Percentiles rank a stretch among this genome's conserved stretches.
Evolutionary conservation across 129 eudicot genomes (phyloP).

Genomic region (Pittosporum tobira): DNA sequence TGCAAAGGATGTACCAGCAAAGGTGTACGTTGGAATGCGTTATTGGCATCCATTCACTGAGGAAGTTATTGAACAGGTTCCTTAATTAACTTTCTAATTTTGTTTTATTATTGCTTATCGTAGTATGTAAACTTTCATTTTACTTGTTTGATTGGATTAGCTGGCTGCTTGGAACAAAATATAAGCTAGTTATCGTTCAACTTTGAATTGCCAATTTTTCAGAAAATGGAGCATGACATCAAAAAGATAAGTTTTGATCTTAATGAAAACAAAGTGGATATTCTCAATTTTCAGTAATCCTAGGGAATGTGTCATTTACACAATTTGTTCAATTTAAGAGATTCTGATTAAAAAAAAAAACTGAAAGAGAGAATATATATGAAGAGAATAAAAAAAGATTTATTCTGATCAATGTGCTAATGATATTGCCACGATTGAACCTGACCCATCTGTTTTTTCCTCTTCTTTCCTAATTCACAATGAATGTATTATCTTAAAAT

Average conservation of each 20-base stretch:
- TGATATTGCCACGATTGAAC: neutral
- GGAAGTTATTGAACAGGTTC: conserved; percentile 97
- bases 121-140: too few relatives aligned
- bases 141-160: too few relatives aligned
- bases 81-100: neutral
- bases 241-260: neutral
- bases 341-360: too few relatives aligned
- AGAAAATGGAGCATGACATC: neutral
- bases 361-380: neutral
- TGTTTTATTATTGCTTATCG: neutral
- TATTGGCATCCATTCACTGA: conserved; percentile 99
- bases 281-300: neutral
- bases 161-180: too few relatives aligned
- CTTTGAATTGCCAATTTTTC: neutral
- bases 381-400: neutral
- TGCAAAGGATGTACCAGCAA: conserved; percentile 80
- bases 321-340: too few relatives aligned
- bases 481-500: neutral
- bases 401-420: neutral
- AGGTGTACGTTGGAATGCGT: conserved; percentile 98
- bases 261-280: neutral
- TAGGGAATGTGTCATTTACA: too few relatives aligned
- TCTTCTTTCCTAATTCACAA: neutral
- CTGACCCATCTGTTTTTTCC: neutral
- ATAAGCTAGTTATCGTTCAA: neutral